Evolutionary conservation across 73 alveolate genomes (phyloP).

Genomic region (Paramecium sexaurelia): DNA sequence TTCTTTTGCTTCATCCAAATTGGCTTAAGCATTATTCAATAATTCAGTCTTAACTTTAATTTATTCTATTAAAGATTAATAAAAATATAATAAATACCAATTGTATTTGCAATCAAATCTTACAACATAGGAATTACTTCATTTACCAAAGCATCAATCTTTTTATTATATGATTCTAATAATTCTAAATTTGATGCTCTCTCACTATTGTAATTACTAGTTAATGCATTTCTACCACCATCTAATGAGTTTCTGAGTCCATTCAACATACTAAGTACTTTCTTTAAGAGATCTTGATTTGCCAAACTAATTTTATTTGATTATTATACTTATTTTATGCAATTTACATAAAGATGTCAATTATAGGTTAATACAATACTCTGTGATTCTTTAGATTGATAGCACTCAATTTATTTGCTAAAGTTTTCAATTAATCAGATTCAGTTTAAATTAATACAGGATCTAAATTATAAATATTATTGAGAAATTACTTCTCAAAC

Average conservation of each 20-base stretch:
- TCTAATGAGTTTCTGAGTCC: slow-evolving; percentile 25
- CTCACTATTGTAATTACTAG: slow-evolving; percentile 37
- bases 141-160: not conserved
- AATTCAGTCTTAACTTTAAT: slow-evolving; percentile 20
- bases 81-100: not conserved
- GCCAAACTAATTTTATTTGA: not conserved
- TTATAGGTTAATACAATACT: slow-evolving; percentile 6
- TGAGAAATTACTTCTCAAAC: not conserved
- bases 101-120: not conserved
- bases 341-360: not conserved
- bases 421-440: not conserved
- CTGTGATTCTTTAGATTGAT: slow-evolving; percentile 19
- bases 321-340: not conserved
- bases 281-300: slow-evolving; percentile 14
- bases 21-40: slow-evolving; percentile 32
- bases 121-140: slow-evolving; percentile 21
- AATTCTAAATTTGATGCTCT: not conserved
- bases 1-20: slow-evolving; percentile 41
- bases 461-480: not conserved
- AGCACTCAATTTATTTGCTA: not conserved
- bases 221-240: slow-evolving; percentile 55
- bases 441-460: slow-evolving; percentile 10
- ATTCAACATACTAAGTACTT: not conserved
- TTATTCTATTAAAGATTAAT: not conserved
- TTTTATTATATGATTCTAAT: not conserved